Base-by-base conservation (phyloP, 2,329 filamentous ascomycete species). In the Colletotrichum liriopes region DNA sequence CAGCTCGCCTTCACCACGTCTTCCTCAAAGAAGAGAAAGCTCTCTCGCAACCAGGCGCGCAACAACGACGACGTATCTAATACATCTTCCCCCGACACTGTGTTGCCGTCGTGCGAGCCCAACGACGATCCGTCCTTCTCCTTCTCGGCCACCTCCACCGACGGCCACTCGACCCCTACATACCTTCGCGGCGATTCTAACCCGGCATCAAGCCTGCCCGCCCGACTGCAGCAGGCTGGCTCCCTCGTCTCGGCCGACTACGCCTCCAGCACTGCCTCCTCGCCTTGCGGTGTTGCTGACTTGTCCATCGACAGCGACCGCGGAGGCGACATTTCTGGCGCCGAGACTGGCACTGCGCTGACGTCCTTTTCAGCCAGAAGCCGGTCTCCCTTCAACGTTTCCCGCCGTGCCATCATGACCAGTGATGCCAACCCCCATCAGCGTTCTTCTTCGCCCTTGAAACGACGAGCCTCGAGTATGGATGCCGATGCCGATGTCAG, bases 1-100 rank as follows among this genome's bases (percentile, higher is more conserved):
- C 90, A 91, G 90, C 90, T 92, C 90, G 84, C 87, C 82, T 86
- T 88, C 90, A 92, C 88, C 83, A 92, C 90, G 90, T 92, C 90
- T 90, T 92, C 89, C 86, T 87, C 85, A 88, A 92, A 92, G 90
- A 92, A 92, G 90, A 88, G 90, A 87, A 92, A 90, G 88, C 88
- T 92, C 78, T 85, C 85, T 71, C 74, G 83, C 84, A 72, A 82
- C 79, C 81, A 82, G 74, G 80, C 82, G 76, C 80, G 81, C 79
- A 84, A 87, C 52, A 55, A 55, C 80, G 79, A 82, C 74, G 81
- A 81, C 76, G 80, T 77, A 64, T 75, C 78, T 74, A 78, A 76
- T 56, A 71, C 73, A 74, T 80, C 81, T n/a, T 82, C 80, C 55
- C 81, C 84, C 65, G 86, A 89, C 75, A 83, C 82, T 71, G 84